Evolutionary conservation across 1,139 yeast species (phyloP), one percentile per base, ranked within the genome.

Genomic region (Hyphopichia buzzinii): DNA sequence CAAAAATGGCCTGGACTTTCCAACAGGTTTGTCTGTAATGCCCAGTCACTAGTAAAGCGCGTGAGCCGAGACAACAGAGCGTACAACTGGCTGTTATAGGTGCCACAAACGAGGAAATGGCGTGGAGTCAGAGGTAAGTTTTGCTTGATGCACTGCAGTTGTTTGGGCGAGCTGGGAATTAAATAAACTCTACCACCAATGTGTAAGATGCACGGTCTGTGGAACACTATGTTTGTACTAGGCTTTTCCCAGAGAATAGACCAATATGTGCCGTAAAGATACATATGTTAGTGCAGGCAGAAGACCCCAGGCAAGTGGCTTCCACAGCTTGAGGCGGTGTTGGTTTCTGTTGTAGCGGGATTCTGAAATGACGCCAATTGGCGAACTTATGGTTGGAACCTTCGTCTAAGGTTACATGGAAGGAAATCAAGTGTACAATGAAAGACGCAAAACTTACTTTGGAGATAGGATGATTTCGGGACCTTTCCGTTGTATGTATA

Each of bases 381-480:
- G n/a, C n/a, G 27, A 5, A 27, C n/a, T 5, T 8, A 25, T 25
- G 27, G 27, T 25, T n/a, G 27, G 27, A n/a, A 25, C 27, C 12
- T n/a, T n/a, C n/a, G 26, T n/a, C n/a, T n/a, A n/a, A n/a, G n/a
- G n/a, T n/a, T n/a, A n/a, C n/a, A n/a, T n/a, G n/a, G n/a, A n/a
- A n/a, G n/a, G n/a, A n/a, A n/a, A n/a, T n/a, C n/a, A n/a, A n/a
- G n/a, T n/a, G n/a, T n/a, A n/a, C n/a, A n/a, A n/a, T n/a, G n/a
- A n/a, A n/a, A n/a, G n/a, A n/a, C n/a, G n/a, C n/a, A n/a, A n/a
- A n/a, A n/a, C n/a, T n/a, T n/a, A 13, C 25, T 25, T 23, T 22
- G 26, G 31, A 36, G 39, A 34, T 26, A 34, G 39, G 24, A 33
- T 34, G 39, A 34, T 34, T 37, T 34, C 30, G 31, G 31, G 17